A percentile compares a stretch with the other conserved stretches of the same genome.
Evolutionary conservation across 805 yeast genomes (phyloP).

Genomic region (Deakozyma indianensis): DNA sequence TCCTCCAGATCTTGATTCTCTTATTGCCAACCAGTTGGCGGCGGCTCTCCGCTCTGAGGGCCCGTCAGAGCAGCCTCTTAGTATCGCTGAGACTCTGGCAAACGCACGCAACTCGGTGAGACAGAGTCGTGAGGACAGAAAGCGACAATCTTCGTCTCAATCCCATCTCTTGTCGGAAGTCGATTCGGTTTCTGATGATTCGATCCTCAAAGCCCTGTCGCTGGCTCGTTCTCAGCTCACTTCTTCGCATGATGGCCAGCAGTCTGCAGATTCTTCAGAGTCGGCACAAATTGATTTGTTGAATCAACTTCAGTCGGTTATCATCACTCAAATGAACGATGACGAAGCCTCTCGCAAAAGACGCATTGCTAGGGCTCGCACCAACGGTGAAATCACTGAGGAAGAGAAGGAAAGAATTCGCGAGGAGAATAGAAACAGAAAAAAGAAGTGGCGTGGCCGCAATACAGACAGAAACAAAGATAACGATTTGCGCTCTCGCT

Average conservation of each 20-base stretch:
- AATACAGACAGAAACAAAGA: conserved; percentile 75
- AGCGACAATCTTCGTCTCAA: background rate
- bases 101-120: background rate
- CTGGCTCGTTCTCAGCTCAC: background rate
- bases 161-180: background rate
- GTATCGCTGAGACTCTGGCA: background rate
- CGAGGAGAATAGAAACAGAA: conserved; percentile 58
- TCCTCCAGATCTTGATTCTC: background rate
- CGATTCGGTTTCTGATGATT: background rate
- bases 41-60: background rate
- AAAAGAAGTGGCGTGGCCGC: conserved; percentile 71
- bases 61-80: background rate
- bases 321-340: background rate
- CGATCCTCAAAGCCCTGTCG: background rate
- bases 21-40: background rate
- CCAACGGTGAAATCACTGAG: conserved; percentile 11
- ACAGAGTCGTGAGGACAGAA: background rate
- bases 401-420: conserved; percentile 42
- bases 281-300: background rate
- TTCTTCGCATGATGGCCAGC: background rate
- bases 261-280: background rate
- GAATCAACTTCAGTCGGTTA: background rate
- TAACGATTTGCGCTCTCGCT: conserved; percentile 69
- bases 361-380: background rate
- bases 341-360: background rate